A percentile compares a stretch with the other conserved stretches of the same genome.
phyloP scores from a whole-genome alignment of 345 rosid genomes.

The Camelina hispida region DNA sequence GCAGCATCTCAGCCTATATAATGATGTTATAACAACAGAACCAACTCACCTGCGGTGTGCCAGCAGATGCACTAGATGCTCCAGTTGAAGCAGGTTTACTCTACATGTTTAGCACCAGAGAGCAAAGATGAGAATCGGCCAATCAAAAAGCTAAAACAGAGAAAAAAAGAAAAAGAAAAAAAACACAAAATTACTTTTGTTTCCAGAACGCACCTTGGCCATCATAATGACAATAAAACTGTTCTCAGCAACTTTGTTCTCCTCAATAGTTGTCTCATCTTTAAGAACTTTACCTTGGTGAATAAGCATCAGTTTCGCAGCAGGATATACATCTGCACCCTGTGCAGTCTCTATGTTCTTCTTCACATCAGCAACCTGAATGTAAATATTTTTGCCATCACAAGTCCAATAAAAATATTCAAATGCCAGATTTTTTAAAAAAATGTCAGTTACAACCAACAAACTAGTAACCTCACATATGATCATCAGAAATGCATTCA shows the following conservation, averaged over 20 bases:
- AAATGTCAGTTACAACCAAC: background rate
- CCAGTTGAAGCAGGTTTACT: conserved; percentile 64
- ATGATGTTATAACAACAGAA: conserved; percentile 10
- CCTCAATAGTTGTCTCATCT: conserved; percentile 76
- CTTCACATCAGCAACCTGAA: conserved; percentile 78
- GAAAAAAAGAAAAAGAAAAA: background rate
- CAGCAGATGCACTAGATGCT: conserved; percentile 59
- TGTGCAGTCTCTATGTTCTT: conserved; percentile 70
- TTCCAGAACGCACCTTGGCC: conserved; percentile 57
- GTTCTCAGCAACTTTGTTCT: conserved; percentile 72
- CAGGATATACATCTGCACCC: conserved; percentile 73
- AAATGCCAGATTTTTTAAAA: background rate
- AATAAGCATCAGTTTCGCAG: conserved; percentile 80
- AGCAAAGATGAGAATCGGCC: background rate
- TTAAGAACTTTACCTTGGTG: conserved; percentile 84
- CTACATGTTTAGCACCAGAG: conserved; percentile 38
- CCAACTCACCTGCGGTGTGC: conserved; percentile 56
- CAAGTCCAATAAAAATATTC: background rate
- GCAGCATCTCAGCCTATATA: conserved; percentile 11
- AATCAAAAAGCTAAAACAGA: conserved; percentile 11
- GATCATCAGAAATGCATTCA: background rate
- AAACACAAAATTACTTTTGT: background rate
- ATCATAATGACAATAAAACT: conserved; percentile 85
- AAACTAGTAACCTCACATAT: conserved; percentile 6
- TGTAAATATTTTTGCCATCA: conserved; percentile 1